These are phyloP conservation scores for Globisporangium uncinulatum DNA, from an alignment of 352 stramenopile genomes.

Conservation along the genomic window DNA sequence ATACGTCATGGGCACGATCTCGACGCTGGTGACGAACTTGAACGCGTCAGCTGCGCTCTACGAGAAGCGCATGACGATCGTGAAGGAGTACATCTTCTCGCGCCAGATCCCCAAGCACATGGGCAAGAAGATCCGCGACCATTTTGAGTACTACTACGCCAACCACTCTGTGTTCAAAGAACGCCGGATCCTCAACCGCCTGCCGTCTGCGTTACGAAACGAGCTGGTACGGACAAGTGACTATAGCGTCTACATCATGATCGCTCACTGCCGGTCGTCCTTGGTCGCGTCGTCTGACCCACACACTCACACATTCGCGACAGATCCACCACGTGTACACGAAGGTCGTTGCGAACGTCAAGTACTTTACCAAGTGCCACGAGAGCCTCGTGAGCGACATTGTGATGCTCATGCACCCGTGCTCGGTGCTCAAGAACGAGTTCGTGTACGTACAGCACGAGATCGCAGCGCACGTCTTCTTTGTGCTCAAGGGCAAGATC, in stretches of 20 bases:
- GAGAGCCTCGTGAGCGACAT: slow-evolving; percentile 81
- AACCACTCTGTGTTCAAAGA: slow-evolving; percentile 84
- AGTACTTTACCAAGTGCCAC: slow-evolving; percentile 70
- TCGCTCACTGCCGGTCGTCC: background rate
- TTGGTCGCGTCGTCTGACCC: background rate
- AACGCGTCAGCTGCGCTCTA: slow-evolving; percentile 66
- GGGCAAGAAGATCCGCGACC: slow-evolving; percentile 63
- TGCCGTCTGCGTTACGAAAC: slow-evolving; percentile 72
- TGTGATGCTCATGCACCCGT: slow-evolving; percentile 79
- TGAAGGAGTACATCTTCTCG: slow-evolving; percentile 87
- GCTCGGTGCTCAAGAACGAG: slow-evolving; percentile 67
- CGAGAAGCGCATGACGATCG: slow-evolving; percentile 67
- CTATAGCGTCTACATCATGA: background rate
- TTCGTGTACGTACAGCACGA: slow-evolving; percentile 78
- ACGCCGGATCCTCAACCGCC: slow-evolving; percentile 47
- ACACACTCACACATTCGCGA: background rate
- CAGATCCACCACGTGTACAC: slow-evolving; percentile 73
- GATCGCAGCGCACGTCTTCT: slow-evolving; percentile 82
- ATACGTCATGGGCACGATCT: slow-evolving; percentile 84
- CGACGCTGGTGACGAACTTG: slow-evolving; percentile 72
- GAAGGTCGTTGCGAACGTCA: slow-evolving; percentile 63
- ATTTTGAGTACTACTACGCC: slow-evolving; percentile 86
- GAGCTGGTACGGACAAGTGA: slow-evolving; percentile 45
- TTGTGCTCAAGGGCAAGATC: slow-evolving; percentile 72
- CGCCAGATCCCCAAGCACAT: slow-evolving; percentile 65